Percentiles rank a stretch among this genome's conserved stretches.
phyloP scores from a whole-genome alignment of 1,139 yeast species.

The Komagataea norvegica region DNA sequence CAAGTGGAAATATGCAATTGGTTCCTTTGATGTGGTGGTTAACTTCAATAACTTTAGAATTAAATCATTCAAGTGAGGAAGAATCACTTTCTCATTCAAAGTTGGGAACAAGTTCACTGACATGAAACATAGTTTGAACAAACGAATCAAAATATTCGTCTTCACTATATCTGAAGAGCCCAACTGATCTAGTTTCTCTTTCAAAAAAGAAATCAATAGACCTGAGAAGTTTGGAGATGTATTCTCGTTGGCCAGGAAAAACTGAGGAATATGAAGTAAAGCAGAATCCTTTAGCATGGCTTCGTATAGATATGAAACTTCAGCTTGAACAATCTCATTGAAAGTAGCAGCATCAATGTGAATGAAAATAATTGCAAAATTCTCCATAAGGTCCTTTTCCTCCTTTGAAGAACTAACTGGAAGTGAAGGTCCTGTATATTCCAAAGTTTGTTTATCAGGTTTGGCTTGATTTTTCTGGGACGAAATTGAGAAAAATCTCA shows the following conservation, averaged over 20 bases:
- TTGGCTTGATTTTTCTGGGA: slow-evolving; percentile 37
- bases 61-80: slow-evolving; percentile 81
- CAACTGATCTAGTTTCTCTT: slow-evolving; percentile 65
- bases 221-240: slow-evolving; percentile 93
- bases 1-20: slow-evolving; percentile 82
- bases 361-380: slow-evolving; percentile 88
- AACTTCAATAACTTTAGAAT: slow-evolving; percentile 75
- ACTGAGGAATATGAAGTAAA: slow-evolving; percentile 85
- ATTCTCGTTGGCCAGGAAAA: slow-evolving; percentile 87
- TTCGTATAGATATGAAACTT: slow-evolving; percentile 72
- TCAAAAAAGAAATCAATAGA: slow-evolving; percentile 71
- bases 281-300: slow-evolving; percentile 84
- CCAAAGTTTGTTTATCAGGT: slow-evolving; percentile 41
- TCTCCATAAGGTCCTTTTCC: slow-evolving; percentile 93
- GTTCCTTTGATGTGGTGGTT: slow-evolving; percentile 88
- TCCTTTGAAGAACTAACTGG: slow-evolving; percentile 88
- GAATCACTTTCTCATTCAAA: slow-evolving; percentile 77
- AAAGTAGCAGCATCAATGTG: slow-evolving; percentile 95
- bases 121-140: slow-evolving; percentile 92
- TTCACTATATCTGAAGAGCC: slow-evolving; percentile 79
- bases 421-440: slow-evolving; percentile 72
- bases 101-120: slow-evolving; percentile 89
- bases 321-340: slow-evolving; percentile 83
- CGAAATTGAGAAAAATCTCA: slow-evolving; percentile 64
- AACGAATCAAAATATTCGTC: slow-evolving; percentile 74